Evolutionary conservation across 1,284 basidiomycete species (phyloP).

Genomic region (Cryptococcus sp.): DNA sequence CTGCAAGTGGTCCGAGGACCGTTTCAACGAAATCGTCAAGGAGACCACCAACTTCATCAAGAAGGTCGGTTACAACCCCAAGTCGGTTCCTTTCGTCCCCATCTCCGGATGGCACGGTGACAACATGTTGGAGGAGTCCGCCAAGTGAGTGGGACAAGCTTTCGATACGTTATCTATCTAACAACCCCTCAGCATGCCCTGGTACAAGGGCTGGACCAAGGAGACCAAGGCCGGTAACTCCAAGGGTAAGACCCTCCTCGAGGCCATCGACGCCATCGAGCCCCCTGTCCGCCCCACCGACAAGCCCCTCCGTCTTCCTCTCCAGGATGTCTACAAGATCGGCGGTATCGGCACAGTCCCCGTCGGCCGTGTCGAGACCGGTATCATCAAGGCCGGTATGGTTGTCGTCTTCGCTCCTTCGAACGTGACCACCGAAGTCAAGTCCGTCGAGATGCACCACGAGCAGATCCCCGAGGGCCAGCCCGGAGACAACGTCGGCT

Average conservation of each 20-base stretch:
- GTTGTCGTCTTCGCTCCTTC: slow-evolving; percentile 94
- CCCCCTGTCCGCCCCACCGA: slow-evolving; percentile 95
- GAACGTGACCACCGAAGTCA: slow-evolving; percentile 99
- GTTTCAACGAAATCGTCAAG: slow-evolving; percentile 99
- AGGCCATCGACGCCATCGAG: slow-evolving; percentile 99
- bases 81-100: slow-evolving; percentile 96
- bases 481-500: slow-evolving; percentile 92
- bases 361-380: slow-evolving; percentile 99
- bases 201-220: slow-evolving; percentile 99
- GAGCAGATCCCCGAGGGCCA: slow-evolving; percentile 93
- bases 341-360: slow-evolving; percentile 99
- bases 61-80: slow-evolving; percentile 99
- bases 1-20: slow-evolving; percentile 91
- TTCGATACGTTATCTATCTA: slow-evolving; percentile 5
- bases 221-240: slow-evolving; percentile 89
- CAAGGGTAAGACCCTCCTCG: slow-evolving; percentile 99
- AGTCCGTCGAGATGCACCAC: slow-evolving; percentile 99
- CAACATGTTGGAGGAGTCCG: slow-evolving; percentile 99
- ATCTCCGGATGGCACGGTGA: slow-evolving; percentile 99
- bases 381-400: slow-evolving; percentile 99
- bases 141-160: slow-evolving; percentile 63
- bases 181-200: slow-evolving; percentile 74
- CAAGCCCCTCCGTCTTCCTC: slow-evolving; percentile 99
- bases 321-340: slow-evolving; percentile 99
- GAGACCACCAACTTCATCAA: slow-evolving; percentile 99